These are phyloP conservation scores for Colletotrichum shisoi DNA, from an alignment of 2,329 filamentous ascomycete genomes.

Conservation along the genomic window DNA sequence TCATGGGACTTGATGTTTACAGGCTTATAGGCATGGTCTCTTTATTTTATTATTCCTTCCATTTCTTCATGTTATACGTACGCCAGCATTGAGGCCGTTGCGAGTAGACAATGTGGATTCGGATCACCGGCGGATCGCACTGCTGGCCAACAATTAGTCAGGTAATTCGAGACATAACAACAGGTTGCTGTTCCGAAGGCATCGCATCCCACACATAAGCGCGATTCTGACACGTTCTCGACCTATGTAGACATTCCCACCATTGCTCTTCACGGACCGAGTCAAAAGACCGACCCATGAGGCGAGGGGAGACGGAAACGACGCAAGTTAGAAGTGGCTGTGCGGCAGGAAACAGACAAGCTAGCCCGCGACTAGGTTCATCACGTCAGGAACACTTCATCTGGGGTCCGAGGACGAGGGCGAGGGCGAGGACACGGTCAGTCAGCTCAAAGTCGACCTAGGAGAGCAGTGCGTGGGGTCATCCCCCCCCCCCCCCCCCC, in stretches of 20 bases:
- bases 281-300: neutral
- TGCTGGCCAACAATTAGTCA: slow-evolving; percentile 23
- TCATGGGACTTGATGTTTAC: neutral
- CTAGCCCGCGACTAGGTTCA: no score
- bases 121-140: neutral
- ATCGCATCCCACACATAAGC: no score
- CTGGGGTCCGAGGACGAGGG: neutral
- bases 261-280: no score
- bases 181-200: neutral
- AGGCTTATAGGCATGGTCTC: slow-evolving; percentile 13
- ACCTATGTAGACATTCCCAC: neutral
- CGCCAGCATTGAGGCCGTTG: slow-evolving; percentile 19
- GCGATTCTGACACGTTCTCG: no score
- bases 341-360: neutral
- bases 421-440: neutral
- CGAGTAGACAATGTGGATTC: slow-evolving; percentile 8
- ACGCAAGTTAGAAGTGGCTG: neutral
- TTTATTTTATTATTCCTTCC: neutral
- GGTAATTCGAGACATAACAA: slow-evolving; percentile 22
- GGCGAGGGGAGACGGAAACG: neutral
- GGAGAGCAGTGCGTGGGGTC: neutral
- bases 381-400: neutral
- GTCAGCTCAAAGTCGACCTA: neutral
- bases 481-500: neutral
- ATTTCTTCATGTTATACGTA: no score